phyloP scores from a whole-genome alignment of 2,329 filamentous ascomycete species.

The Sclerotinia minor region DNA sequence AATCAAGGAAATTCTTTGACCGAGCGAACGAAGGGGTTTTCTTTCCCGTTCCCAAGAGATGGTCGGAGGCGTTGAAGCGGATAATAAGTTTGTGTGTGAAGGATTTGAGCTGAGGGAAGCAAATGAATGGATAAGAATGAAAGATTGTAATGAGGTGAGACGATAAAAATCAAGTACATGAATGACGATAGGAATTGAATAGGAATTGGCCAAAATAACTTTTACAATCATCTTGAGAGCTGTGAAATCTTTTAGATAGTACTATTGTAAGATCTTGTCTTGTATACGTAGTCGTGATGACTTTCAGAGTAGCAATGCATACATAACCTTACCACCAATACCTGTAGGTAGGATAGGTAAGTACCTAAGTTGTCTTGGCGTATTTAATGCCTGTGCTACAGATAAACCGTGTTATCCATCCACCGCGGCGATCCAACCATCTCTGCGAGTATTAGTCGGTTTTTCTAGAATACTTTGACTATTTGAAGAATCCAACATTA shows the following conservation, averaged over 20 bases:
- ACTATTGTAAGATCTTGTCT: not conserved
- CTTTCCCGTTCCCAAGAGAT: slow-evolving; percentile 9
- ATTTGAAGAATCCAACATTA: too few species aligned
- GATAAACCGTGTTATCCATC: not conserved
- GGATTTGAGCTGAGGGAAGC: slow-evolving; percentile 11
- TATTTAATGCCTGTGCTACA: not conserved
- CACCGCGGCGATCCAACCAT: not conserved
- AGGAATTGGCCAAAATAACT: not conserved
- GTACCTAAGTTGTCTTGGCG: too few species aligned
- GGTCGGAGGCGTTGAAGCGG: slow-evolving; percentile 10
- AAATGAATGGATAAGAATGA: slow-evolving; percentile 10
- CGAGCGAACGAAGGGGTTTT: slow-evolving; percentile 18
- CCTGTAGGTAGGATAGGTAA: too few species aligned
- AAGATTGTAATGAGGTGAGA: slow-evolving; percentile 1
- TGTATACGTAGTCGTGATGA: too few species aligned
- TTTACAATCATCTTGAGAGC: not conserved
- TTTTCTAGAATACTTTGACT: too few species aligned
- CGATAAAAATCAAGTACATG: not conserved
- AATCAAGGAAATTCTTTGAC: slow-evolving; percentile 15
- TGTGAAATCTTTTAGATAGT: not conserved
- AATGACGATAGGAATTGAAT: not conserved
- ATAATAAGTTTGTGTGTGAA: slow-evolving; percentile 11
- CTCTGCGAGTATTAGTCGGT: too few species aligned
- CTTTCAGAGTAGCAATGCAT: too few species aligned
- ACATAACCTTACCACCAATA: too few species aligned